phyloP scores from a whole-genome alignment of 305 asterid genomes.

The Solanum hybrid region DNA sequence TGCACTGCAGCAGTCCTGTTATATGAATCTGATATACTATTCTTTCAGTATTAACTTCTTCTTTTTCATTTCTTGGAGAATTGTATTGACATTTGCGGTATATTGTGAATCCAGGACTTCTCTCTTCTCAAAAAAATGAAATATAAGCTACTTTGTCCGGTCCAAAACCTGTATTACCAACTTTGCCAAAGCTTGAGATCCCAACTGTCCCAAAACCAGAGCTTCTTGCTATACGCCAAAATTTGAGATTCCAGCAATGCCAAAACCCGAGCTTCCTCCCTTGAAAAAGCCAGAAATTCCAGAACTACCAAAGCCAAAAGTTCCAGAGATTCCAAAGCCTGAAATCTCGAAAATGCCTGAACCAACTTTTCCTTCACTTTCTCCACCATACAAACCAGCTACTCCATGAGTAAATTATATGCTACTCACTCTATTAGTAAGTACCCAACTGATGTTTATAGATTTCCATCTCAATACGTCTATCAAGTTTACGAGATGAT shows the following conservation, averaged over 20 bases:
- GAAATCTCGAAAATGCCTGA: constrained; percentile 6
- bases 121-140: background rate
- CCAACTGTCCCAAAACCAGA: constrained; percentile 9
- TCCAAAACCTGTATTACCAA: background rate
- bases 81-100: background rate
- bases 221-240: background rate
- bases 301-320: background rate
- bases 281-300: background rate
- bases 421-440: background rate
- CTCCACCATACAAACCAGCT: background rate
- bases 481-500: too few species aligned
- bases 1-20: background rate
- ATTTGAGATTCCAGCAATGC: background rate
- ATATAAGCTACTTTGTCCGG: background rate
- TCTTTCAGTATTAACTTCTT: background rate
- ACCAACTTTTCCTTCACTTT: constrained; percentile 2
- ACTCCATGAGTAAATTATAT: background rate
- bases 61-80: background rate
- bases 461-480: too few species aligned
- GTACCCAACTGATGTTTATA: too few species aligned
- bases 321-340: background rate
- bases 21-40: background rate
- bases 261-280: background rate
- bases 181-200: background rate
- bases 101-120: background rate